Percentiles rank a stretch among this genome's conserved stretches.
phyloP scores from a whole-genome alignment of 1,284 basidiomycete genomes.

The Pseudozyma flocculosa region DNA sequence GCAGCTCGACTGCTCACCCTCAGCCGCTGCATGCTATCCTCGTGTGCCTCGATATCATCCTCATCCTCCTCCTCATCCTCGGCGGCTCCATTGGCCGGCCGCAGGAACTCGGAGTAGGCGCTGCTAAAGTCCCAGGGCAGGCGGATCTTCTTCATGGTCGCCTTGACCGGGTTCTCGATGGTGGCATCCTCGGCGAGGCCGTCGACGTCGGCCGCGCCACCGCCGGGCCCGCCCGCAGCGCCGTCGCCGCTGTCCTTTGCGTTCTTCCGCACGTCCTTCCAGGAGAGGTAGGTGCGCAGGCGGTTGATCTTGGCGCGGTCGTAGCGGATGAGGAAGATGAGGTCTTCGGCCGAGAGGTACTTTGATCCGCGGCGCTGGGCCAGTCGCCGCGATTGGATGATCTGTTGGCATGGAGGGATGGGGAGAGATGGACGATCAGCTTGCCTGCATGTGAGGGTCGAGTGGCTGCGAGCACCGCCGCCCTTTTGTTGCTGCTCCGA shows the following conservation, averaged over 20 bases:
- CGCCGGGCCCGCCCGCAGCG: conserved; percentile 69
- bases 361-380: conserved; percentile 80
- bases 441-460: too few species aligned
- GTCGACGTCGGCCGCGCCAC: conserved; percentile 18
- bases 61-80: conserved; percentile 84
- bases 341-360: conserved; percentile 85
- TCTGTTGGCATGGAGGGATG: conserved; percentile 62
- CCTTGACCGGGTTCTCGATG: conserved; percentile 66
- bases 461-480: too few species aligned
- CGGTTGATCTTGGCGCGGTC: conserved; percentile 93
- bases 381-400: conserved; percentile 82
- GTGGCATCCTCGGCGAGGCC: conserved; percentile 22
- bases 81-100: conserved; percentile 70
- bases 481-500: too few species aligned
- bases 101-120: conserved; percentile 68
- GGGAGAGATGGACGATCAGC: neutral
- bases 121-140: conserved; percentile 94
- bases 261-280: conserved; percentile 96
- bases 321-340: conserved; percentile 93
- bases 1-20: too few species aligned
- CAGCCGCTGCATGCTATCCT: conserved; percentile 83
- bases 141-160: conserved; percentile 90
- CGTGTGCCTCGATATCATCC: conserved; percentile 92
- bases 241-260: conserved; percentile 73
- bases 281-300: conserved; percentile 88